Base-by-base conservation (phyloP, 805 yeast genomes). In the Yueomyces sp. region DNA sequence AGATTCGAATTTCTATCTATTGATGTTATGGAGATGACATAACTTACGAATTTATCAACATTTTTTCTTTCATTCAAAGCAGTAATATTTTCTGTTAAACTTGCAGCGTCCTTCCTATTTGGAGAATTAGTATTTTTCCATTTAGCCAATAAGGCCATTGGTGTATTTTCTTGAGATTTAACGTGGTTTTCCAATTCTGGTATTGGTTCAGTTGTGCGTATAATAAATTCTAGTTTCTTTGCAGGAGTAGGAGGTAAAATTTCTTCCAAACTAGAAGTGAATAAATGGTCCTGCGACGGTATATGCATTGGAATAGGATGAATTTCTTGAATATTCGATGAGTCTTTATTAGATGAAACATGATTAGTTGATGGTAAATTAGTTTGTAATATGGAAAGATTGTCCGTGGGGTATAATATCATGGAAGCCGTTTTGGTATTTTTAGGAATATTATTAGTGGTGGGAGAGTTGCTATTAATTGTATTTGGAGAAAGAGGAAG, bases 221-320 rank as follows among this genome's bases (percentile, higher is more conserved):
- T 50, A 4, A 62, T 57, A 37, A 68, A 49, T 34, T 74, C 79
- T 70, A 78, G 71, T 48, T 74, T 78, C 54, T 73, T 79, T 6
- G 76, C 77, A 0, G 85, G 88, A 0, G 87, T 80, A 3, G 79
- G 75, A 2, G 88, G 86, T 5, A 76, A 60, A 11, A 82, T 68
- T 33, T 54, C 59, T 49, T 51, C 59, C 40, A 50, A 71, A 60
- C 53, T 67, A 52, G 55, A 77, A 54, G 47, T 71, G 56, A 45
- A 59, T 36, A 78, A 85, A 56, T 49, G 80, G 52, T 60, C 62
- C 2, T 63, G 41, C 31, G 55, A 60, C 44, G 52, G 56, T 19
- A 60, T 57, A 4, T 55, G 43, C 4, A 52, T 44, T 19, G 63
- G 52, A 9, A 59, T 48, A 11, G 34, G 34, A 31, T 31, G 7